Percentiles rank a stretch among this genome's conserved stretches.
These are phyloP conservation scores for Letharia lupina DNA, from an alignment of 495 filamentous ascomycete species.

Conservation along the genomic window DNA sequence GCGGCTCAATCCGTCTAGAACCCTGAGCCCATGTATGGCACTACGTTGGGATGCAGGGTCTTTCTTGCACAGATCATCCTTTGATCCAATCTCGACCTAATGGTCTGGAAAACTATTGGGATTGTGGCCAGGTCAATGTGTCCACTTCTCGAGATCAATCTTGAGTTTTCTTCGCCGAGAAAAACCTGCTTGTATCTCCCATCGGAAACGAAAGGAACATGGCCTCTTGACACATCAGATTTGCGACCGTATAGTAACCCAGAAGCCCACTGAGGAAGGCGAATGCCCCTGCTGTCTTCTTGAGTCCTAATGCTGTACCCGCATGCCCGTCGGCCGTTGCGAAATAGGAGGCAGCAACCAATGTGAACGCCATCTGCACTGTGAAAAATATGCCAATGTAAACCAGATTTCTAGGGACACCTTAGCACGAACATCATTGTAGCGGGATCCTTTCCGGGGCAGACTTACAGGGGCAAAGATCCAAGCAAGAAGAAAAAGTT, in stretches of 20 bases:
- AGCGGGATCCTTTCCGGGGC: background rate
- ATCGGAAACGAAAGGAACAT: constrained; percentile 35
- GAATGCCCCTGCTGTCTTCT: constrained; percentile 39
- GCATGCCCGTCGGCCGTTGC: constrained; percentile 36
- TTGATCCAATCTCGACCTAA: background rate
- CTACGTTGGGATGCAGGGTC: background rate
- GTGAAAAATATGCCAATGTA: constrained; percentile 43
- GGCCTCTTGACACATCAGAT: constrained; percentile 38
- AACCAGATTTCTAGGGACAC: constrained; percentile 33
- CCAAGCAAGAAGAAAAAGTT: constrained; percentile 41
- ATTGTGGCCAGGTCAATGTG: background rate
- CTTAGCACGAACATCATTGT: background rate
- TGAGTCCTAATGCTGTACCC: constrained; percentile 30
- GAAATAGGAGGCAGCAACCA: constrained; percentile 41
- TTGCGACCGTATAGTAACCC: constrained; percentile 43
- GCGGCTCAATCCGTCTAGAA: background rate
- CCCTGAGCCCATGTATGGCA: background rate
- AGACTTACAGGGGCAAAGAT: constrained; percentile 31
- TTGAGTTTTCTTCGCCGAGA: constrained; percentile 14
- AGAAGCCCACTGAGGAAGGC: constrained; percentile 41
- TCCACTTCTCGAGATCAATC: background rate
- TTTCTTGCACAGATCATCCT: background rate
- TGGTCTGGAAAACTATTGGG: background rate
- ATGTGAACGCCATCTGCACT: constrained; percentile 38
- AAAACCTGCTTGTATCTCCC: constrained; percentile 40